Percentiles rank a stretch among this genome's conserved stretches.
phyloP scores from a whole-genome alignment of 352 stramenopile genomes.

The Vaucheria bursata region DNA sequence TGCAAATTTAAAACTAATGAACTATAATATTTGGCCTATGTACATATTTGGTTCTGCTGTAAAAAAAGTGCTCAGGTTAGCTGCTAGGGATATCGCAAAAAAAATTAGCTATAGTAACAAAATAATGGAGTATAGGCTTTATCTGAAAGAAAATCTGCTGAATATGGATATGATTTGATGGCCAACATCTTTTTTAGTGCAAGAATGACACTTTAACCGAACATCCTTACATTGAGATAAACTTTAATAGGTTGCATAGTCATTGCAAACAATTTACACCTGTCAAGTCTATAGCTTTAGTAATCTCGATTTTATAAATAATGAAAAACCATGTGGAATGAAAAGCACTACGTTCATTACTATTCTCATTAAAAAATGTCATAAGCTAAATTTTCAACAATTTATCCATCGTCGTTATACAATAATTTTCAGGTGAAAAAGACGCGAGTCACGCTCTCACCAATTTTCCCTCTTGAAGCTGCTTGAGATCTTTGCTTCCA shows the following conservation, averaged over 20 bases:
- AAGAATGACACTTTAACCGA: too few species aligned
- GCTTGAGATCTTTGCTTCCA: constrained; percentile 19
- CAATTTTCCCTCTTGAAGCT: constrained; percentile 20
- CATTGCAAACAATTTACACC: not conserved
- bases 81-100: not conserved
- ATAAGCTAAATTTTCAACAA: too few species aligned
- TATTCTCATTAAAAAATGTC: too few species aligned
- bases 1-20: not conserved
- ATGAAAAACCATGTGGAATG: not conserved
- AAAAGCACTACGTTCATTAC: constrained; percentile 10
- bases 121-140: too few species aligned
- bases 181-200: too few species aligned
- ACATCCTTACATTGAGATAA: too few species aligned
- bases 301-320: not conserved
- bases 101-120: too few species aligned
- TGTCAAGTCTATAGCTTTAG: not conserved
- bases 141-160: too few species aligned
- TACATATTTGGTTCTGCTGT: not conserved
- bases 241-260: too few species aligned
- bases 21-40: not conserved
- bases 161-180: too few species aligned
- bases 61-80: not conserved
- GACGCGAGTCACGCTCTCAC: constrained; percentile 1
- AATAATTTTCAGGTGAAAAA: not conserved
- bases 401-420: too few species aligned